Evolutionary conservation across 1,139 yeast genomes (phyloP).

Genomic region (Williopsis jadinii): DNA sequence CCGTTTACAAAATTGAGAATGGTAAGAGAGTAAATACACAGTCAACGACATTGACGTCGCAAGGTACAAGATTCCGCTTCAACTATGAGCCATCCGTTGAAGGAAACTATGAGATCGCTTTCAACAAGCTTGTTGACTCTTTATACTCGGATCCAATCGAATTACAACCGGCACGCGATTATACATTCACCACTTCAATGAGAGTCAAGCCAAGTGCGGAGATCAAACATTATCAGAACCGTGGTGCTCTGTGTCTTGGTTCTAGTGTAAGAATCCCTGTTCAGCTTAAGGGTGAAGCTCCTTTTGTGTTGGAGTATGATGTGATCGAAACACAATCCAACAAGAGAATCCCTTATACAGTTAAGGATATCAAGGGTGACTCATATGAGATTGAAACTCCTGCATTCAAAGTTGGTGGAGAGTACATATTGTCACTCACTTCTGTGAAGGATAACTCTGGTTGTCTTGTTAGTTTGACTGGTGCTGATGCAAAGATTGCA

Average conservation of each 20-base stretch:
- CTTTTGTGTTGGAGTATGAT: conserved; percentile 68
- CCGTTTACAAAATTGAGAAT: conserved; percentile 47
- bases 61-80: conserved; percentile 44
- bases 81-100: conserved; percentile 72
- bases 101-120: conserved; percentile 73
- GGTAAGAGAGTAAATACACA: conserved; percentile 27
- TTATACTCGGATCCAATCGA: conserved; percentile 38
- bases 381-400: conserved; percentile 45
- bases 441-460: conserved; percentile 66
- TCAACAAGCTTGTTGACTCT: conserved; percentile 49
- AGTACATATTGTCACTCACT: conserved; percentile 53
- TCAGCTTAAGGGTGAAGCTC: conserved; percentile 67
- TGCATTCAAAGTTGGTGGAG: conserved; percentile 55
- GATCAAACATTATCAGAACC: conserved; percentile 23
- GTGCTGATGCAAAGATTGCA: conserved; percentile 49
- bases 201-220: conserved; percentile 36
- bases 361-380: conserved; percentile 36
- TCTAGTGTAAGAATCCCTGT: conserved; percentile 45
- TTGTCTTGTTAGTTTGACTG: conserved; percentile 63
- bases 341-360: conserved; percentile 34
- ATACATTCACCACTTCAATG: conserved; percentile 33
- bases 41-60: conserved; percentile 29
- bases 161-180: conserved; percentile 25
- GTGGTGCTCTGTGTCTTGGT: conserved; percentile 37
- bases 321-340: conserved; percentile 45